Evolutionary conservation across 805 yeast genomes (phyloP).

Genomic region (Ogataea zsoltii): DNA sequence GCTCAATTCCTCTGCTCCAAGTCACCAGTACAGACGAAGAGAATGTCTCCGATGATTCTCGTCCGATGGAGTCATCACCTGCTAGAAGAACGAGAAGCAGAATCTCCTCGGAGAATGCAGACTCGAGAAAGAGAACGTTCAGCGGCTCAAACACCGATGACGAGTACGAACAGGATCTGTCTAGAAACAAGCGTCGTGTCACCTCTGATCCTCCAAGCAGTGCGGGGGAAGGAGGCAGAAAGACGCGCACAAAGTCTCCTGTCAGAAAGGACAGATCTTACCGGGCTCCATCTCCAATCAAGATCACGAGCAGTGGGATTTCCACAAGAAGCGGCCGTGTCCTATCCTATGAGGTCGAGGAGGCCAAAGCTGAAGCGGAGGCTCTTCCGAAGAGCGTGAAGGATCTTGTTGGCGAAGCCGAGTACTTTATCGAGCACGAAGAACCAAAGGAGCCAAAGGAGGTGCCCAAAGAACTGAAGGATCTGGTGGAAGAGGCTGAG

Average conservation of each 20-base stretch:
- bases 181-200: conserved; percentile 8
- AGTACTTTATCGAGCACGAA: conserved; percentile 28
- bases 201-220: conserved; percentile 9
- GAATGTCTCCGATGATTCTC: not conserved
- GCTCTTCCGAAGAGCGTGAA: conserved; percentile 24
- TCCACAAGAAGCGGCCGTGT: conserved; percentile 32
- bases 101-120: conserved; percentile 2
- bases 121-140: conserved; percentile 8
- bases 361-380: conserved; percentile 11
- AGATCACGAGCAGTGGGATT: conserved; percentile 26
- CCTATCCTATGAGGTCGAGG: conserved; percentile 31
- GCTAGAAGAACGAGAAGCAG: conserved; percentile 20
- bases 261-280: conserved; percentile 27
- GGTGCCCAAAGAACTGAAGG: conserved; percentile 24
- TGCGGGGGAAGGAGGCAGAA: conserved; percentile 13
- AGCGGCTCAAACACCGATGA: conserved; percentile 1
- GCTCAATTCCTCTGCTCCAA: not conserved
- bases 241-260: conserved; percentile 28
- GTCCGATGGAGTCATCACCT: conserved; percentile 12
- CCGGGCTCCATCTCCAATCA: conserved; percentile 25
- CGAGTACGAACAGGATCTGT: conserved; percentile 1
- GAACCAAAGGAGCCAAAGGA: conserved; percentile 13
- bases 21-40: not conserved
- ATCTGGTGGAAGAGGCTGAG: conserved; percentile 32
- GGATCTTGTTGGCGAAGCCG: conserved; percentile 31